Evolutionary conservation across 352 stramenopile genomes (phyloP).

Genomic region (Phytophthora vignae): DNA sequence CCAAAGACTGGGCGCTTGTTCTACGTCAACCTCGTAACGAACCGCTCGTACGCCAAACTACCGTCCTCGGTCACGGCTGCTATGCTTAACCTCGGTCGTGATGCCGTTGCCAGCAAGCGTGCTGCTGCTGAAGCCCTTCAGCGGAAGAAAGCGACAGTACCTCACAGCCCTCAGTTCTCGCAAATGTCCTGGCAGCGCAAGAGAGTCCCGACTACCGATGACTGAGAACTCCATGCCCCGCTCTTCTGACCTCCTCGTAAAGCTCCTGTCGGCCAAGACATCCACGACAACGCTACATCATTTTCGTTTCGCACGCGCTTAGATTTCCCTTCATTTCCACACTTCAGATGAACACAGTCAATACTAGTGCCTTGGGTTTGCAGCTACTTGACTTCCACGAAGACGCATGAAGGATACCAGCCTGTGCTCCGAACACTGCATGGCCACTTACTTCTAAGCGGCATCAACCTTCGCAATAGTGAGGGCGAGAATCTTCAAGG

Average conservation of each 20-base stretch:
- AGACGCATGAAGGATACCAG: background rate
- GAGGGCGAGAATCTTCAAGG: slow-evolving; percentile 85
- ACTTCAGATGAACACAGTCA: slow-evolving; percentile 28
- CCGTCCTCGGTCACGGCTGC: slow-evolving; percentile 75
- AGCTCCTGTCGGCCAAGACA: slow-evolving; percentile 5
- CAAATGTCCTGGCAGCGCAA: slow-evolving; percentile 89
- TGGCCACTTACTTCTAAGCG: slow-evolving; percentile 19
- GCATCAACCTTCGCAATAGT: slow-evolving; percentile 83
- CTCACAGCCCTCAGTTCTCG: slow-evolving; percentile 80
- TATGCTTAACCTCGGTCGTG: slow-evolving; percentile 62
- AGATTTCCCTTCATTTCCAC: slow-evolving; percentile 29
- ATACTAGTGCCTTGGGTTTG: slow-evolving; percentile 22
- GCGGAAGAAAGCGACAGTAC: slow-evolving; percentile 64
- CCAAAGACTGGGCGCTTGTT: slow-evolving; percentile 82
- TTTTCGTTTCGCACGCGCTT: slow-evolving; percentile 27
- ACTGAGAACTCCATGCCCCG: slow-evolving; percentile 29
- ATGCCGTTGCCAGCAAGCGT: slow-evolving; percentile 41
- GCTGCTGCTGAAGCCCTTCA: slow-evolving; percentile 30
- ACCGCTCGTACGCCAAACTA: slow-evolving; percentile 82
- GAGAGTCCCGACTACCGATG: slow-evolving; percentile 39
- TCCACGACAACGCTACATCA: slow-evolving; percentile 19
- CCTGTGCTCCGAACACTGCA: background rate
- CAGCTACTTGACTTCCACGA: slow-evolving; percentile 18
- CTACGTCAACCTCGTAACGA: slow-evolving; percentile 88
- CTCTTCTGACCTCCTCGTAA: slow-evolving; percentile 19